Conservation (phyloP, 257 asterid genomes). For the Petunia axillaris region DNA sequence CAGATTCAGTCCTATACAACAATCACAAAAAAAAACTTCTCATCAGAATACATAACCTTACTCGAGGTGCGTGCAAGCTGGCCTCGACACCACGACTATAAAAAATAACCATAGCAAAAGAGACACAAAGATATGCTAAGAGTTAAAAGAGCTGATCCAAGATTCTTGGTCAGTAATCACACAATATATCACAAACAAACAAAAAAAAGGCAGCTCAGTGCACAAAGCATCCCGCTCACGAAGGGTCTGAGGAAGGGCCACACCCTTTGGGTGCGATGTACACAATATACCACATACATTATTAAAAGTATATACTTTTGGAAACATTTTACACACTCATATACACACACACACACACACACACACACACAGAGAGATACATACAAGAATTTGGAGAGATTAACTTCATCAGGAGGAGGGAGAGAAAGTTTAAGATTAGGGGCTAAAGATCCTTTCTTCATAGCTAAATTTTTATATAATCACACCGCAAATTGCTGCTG, state of each 20-base stretch:
- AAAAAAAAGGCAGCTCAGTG: not conserved
- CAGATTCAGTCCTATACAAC: conserved; percentile 78
- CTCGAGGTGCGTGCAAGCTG: too few species aligned
- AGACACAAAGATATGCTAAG: not conserved
- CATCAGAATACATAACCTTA: conserved; percentile 15
- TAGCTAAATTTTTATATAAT: conserved; percentile 13
- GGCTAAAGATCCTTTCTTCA: conserved; percentile 85
- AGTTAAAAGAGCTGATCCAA: not conserved
- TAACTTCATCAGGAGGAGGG: conserved; percentile 84
- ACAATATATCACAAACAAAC: not conserved
- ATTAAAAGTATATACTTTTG: not conserved
- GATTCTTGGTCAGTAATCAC: not conserved
- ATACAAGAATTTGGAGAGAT: conserved; percentile 87
- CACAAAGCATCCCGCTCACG: too few species aligned
- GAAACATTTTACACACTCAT: not conserved
- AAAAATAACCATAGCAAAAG: conserved; percentile 20
- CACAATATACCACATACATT: too few species aligned
- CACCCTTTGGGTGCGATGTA: too few species aligned
- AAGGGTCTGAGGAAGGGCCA: too few species aligned
- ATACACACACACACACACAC: not conserved
- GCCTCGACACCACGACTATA: too few species aligned
- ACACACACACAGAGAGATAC: not conserved
- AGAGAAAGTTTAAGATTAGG: conserved; percentile 86
- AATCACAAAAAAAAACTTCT: not conserved
- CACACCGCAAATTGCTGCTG: not conserved